Base-by-base conservation (phyloP, 169 alveolate species). In the Perkinsus olseni region DNA sequence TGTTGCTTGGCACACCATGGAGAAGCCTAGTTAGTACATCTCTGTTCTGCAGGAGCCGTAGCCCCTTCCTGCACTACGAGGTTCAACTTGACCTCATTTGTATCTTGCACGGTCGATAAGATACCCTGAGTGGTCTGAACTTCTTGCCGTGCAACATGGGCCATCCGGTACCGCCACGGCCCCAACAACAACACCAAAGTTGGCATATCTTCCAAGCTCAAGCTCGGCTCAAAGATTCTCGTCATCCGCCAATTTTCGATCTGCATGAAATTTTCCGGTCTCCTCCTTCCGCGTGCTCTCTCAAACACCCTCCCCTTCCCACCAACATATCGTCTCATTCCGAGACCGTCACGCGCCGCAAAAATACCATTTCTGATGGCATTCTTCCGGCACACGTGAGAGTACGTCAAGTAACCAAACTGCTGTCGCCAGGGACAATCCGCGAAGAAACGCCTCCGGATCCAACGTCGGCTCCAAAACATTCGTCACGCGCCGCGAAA, bases 151-250 rank as follows among this genome's bases (percentile, higher is more conserved):
- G 82, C 82, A 62, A 28, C 31, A 24, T 62, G 17, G 28, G 82
- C 82, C 82, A 62, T 62, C 82, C 82, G 1, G 34, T 62, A 62
- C 82, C 82, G 82, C 82, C 82, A 62, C 82, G 82, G 82, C 82
- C 82, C 82, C 1, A 62, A 28, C 36, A 13, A 21, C 31, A 28
- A 0, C 82, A 62, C 31, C 1, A 62, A 24, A 13, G 82, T 4
- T 13, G 82, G 82, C 82, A 62, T 62, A 62, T 62, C 82, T 62
- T 62, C 34, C 82, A 62, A 62, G 31, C 37, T 62, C 82, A 62
- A 62, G 31, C 37, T 62, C 82, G 82, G 82, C 82, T 62, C 82
- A 28, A 62, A 62, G 82, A 62, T 24, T 21, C 82, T 13, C 31
- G 82, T 62, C 28, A 62, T 62, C 0, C 34, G 28, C 82, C 82